Conservation (phyloP, 73 alveolate species). For the Urostyla sp. region DNA sequence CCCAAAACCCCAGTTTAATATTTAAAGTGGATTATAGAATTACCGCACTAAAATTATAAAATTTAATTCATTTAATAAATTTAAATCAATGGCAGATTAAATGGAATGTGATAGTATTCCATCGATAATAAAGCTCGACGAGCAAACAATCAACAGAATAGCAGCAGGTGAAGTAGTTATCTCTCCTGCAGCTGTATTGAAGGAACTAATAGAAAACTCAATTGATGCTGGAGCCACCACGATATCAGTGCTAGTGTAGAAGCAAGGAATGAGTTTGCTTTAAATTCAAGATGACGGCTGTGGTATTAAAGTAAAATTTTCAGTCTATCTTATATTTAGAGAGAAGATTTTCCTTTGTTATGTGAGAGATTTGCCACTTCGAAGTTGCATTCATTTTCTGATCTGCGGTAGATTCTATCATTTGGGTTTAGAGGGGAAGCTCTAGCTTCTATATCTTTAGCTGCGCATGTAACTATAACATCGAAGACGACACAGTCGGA, state of each 20-base stretch:
- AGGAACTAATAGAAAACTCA: slow-evolving; percentile 97
- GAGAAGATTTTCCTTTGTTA: slow-evolving; percentile 89
- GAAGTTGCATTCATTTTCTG: slow-evolving; percentile 85
- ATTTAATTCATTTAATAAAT: no score
- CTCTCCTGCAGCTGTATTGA: slow-evolving; percentile 91
- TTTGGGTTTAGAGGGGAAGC: slow-evolving; percentile 99
- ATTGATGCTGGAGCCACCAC: slow-evolving; percentile 94
- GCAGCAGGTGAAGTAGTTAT: slow-evolving; percentile 95
- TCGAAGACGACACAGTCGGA: slow-evolving; percentile 78
- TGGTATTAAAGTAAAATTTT: slow-evolving; percentile 79
- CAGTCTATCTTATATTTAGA: background rate
- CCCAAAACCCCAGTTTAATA: no score
- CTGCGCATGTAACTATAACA: slow-evolving; percentile 85
- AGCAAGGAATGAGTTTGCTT: slow-evolving; percentile 92
- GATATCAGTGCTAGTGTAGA: slow-evolving; percentile 74
- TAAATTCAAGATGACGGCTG: slow-evolving; percentile 95
- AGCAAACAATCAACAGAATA: slow-evolving; percentile 81
- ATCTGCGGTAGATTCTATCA: slow-evolving; percentile 78
- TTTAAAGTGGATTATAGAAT: no score
- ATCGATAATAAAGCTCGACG: slow-evolving; percentile 76
- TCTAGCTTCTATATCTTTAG: slow-evolving; percentile 91
- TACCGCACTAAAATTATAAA: no score
- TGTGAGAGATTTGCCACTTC: slow-evolving; percentile 97
- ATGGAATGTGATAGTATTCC: no score
- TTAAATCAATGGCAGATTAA: no score